These are phyloP conservation scores for Skeletonema tropicum DNA, from an alignment of 108 stramenopile genomes.

Conservation along the genomic window DNA sequence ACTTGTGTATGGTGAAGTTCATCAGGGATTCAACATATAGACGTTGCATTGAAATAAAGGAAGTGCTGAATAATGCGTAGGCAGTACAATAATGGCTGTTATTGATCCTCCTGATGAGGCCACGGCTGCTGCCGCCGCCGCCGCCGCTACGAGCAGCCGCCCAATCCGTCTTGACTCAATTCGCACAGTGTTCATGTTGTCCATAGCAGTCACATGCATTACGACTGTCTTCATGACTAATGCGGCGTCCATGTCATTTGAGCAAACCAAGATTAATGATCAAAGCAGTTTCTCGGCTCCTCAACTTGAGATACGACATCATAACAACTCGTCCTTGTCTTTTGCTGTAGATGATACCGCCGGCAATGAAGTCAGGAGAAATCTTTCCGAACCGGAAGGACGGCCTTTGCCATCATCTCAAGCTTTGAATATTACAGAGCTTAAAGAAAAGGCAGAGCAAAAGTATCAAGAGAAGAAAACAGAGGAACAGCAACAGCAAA, in stretches of 20 bases:
- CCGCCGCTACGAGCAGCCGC: neutral
- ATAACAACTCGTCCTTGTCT: neutral
- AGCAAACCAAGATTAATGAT: neutral
- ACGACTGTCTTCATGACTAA: neutral
- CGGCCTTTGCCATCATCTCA: neutral
- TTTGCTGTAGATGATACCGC: neutral
- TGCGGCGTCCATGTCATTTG: neutral
- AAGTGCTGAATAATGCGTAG: no score
- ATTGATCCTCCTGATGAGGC: neutral
- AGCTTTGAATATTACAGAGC: neutral
- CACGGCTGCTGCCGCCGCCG: neutral
- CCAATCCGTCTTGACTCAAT: neutral
- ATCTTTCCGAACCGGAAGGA: conserved; percentile 14
- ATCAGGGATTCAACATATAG: no score
- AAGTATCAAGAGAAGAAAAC: neutral
- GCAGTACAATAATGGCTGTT: neutral
- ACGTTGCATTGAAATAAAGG: no score
- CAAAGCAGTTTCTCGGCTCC: neutral
- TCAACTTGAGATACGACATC: neutral
- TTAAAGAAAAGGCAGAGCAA: neutral
- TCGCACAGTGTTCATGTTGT: neutral
- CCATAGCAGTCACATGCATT: neutral
- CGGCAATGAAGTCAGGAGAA: neutral
- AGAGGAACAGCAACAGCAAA: neutral
- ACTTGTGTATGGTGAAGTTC: no score